Evolutionary conservation across 2,329 filamentous ascomycete genomes (phyloP).

Genomic region (Colletotrichum sidae): DNA sequence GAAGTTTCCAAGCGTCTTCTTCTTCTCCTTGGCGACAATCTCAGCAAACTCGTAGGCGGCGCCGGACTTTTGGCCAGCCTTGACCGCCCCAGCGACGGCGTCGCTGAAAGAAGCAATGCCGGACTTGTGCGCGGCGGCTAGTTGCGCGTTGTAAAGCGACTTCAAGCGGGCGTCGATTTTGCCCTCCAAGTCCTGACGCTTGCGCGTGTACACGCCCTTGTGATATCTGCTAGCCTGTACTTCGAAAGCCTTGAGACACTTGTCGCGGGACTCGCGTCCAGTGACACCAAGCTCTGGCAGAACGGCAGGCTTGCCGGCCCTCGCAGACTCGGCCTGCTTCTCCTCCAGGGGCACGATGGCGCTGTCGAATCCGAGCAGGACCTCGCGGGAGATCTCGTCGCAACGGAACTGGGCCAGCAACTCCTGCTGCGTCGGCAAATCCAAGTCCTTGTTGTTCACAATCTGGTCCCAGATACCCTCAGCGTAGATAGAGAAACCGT

Average conservation of each 20-base stretch:
- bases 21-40: constrained; percentile 88
- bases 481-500: constrained; percentile 95
- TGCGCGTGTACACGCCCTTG: constrained; percentile 92
- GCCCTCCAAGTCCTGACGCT: constrained; percentile 83
- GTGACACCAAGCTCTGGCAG: constrained; percentile 79
- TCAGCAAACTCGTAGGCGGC: constrained; percentile 94
- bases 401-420: constrained; percentile 96
- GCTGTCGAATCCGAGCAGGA: constrained; percentile 84
- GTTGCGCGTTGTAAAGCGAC: constrained; percentile 86
- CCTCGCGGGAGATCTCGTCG: constrained; percentile 94
- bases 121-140: constrained; percentile 88
- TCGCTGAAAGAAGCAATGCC: constrained; percentile 88
- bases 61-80: constrained; percentile 91
- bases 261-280: constrained; percentile 78
- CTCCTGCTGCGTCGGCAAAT: constrained; percentile 96
- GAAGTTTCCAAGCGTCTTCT: constrained; percentile 79
- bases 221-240: constrained; percentile 93
- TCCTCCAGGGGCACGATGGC: constrained; percentile 88
- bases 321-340: constrained; percentile 79
- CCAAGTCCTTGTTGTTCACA: constrained; percentile 97
- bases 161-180: constrained; percentile 93
- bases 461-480: constrained; percentile 98
- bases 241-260: constrained; percentile 87
- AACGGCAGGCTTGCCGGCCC: constrained; percentile 78
- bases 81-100: constrained; percentile 87